Conservation (phyloP, 1,139 yeast genomes). For the Pichia sp. region DNA sequence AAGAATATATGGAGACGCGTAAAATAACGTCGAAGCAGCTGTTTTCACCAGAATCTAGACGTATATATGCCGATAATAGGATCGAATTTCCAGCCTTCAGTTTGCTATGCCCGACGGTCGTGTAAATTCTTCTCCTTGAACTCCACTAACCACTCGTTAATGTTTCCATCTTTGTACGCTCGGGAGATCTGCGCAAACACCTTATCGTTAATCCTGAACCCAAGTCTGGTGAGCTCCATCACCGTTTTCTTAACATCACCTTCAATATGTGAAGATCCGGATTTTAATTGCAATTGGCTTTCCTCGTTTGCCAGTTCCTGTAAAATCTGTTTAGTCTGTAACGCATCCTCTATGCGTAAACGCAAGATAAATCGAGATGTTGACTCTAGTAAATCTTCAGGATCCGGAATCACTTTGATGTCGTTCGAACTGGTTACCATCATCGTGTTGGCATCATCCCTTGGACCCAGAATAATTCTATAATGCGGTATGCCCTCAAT, state of each 20-base stretch:
- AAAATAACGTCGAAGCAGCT: too few relatives aligned
- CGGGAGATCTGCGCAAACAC: constrained; percentile 25
- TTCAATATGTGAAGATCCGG: constrained; percentile 1
- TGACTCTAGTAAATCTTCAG: constrained; percentile 22
- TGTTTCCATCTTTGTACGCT: constrained; percentile 31
- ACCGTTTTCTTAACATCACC: constrained; percentile 6
- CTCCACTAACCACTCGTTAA: constrained; percentile 37
- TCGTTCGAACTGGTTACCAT: constrained; percentile 16
- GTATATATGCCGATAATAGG: too few relatives aligned
- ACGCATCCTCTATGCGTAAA: constrained; percentile 25
- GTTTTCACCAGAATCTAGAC: too few relatives aligned
- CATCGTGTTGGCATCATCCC: constrained; percentile 10
- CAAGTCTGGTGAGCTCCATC: constrained; percentile 21
- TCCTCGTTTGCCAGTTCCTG: constrained; percentile 6
- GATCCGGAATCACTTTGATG: constrained; percentile 21
- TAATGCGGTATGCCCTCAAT: neutral
- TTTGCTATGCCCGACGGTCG: too few relatives aligned
- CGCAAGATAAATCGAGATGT: constrained; percentile 23
- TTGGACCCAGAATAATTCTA: constrained; percentile 14
- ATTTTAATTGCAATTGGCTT: neutral
- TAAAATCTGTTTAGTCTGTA: constrained; percentile 14
- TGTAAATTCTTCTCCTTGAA: constrained; percentile 30
- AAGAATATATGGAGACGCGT: too few relatives aligned
- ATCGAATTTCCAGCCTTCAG: too few relatives aligned
- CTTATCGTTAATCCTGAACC: constrained; percentile 27